Evolutionary conservation across 257 asterid genomes (phyloP), one percentile per base, ranked within the genome.

Genomic region (Buddleja alternifolia): DNA sequence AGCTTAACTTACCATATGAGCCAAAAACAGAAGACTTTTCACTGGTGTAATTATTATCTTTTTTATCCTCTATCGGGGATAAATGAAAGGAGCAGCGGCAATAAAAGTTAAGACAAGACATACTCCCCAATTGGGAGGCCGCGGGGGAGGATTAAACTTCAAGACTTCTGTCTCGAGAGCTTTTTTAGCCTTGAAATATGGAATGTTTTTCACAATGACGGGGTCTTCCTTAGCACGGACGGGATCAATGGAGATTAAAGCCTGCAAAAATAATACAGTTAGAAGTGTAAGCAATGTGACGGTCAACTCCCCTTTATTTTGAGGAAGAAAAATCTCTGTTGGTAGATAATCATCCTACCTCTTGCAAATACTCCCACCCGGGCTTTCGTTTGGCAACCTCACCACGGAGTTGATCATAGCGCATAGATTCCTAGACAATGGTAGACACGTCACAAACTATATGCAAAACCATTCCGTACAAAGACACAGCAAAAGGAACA

Each of bases 311-410:
- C 54, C 34, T 11, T 55, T 4, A 52, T 57, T 41, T 39, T 29
- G 14, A 42, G 24, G 53, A 29, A 45, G 72, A 9, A 69, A 37
- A 34, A 17, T 23, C 60, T 45, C 21, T 54, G 63, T 15, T 45
- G 61, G 9, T 25, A 70, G 42, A 67, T 67, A 61, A 65, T 19
- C 14, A 60, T 69, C 84, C 32, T 78, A 90, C 99, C 82, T 90
- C 87, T 78, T 94, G 99, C 95, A 94, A 77, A 75, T 85, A 78
- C 76, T 94, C 99, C 99, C 99, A 94, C 55, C 99, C 99, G 3
- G 97, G 99, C 69, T 91, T 75, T 63, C 93, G 79, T 82, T 89
- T 83, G 75, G 86, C 84, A 58, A 91, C 96, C 77, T 75, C 88
- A 77, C 89, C 96, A 25, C 97, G 96, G 60, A 94, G 93, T 67